Base-by-base conservation (phyloP, 2,329 filamentous ascomycete genomes). In the Fusarium chaquense region DNA sequence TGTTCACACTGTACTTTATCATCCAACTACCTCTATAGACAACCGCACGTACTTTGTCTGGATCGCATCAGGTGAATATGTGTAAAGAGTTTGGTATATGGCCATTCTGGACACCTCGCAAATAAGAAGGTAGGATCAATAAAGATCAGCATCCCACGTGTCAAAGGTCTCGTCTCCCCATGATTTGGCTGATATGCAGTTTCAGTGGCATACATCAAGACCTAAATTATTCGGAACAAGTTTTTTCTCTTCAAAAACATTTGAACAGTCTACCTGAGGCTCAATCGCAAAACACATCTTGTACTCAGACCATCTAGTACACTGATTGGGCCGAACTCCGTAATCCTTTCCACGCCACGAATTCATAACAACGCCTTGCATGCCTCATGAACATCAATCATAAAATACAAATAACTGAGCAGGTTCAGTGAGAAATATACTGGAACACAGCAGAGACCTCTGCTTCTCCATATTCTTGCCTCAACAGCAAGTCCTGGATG, bases 361-460 rank as follows among this genome's bases (percentile, higher is more conserved):
- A 55, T 53, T 63, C 35, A 32, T 24, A 38, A 71, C 16, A 69
- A 69, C 68, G 61, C 65, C 69, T 28, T 33, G 44, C 52, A 52
- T 55, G 44, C 50, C 38, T 53, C 45, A 35, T 61, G 35, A 62
- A 60, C 59, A 54, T 72, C 22, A 59, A 66, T 55, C 56, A 51
- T 66, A 22, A 49, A 46, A n/a, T 44, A 52, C 28, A 38, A 24
- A 36, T 30, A 33, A 33, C 33, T 32, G n/a, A 15, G n/a, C 35
- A 8, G 41, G 12, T 22, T 70, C 72, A 89, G 74, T 98, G 96
- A 72, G 94, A 98, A 76, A 99, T 98, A 81, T 98, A 99, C 85
- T 99, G 96, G 78, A 99, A 99, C 35, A 98, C 94, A 13, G 95
- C 93, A 69, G 93, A 98, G 11, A 99, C 94, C 76, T 93, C 92